Percentiles rank a stretch among this genome's conserved stretches.
phyloP scores from a whole-genome alignment of 2,329 filamentous ascomycete species.

The Aspergillus quadrilineatus region DNA sequence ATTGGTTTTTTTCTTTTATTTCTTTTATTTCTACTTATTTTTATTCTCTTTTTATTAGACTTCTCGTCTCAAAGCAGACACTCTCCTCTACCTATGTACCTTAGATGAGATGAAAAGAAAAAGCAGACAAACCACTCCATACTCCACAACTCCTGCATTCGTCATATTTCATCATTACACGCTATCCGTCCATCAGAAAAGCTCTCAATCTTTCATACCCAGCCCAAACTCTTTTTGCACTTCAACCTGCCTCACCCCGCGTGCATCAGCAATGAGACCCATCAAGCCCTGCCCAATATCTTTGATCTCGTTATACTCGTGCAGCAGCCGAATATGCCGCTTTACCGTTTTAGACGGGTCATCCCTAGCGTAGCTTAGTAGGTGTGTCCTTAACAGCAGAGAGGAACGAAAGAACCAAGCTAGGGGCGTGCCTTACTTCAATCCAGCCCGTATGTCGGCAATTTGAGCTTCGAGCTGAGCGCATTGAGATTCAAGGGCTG shows the following conservation, averaged over 20 bases:
- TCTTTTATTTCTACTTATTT: neutral
- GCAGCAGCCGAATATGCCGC: conserved; percentile 63
- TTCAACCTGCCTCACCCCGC: conserved; percentile 54
- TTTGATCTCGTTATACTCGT: conserved; percentile 70
- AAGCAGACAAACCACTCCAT: neutral
- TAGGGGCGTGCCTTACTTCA: conserved; percentile 31
- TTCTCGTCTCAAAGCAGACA: neutral
- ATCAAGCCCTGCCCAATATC: conserved; percentile 66
- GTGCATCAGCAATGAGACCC: conserved; percentile 65
- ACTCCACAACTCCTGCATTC: neutral
- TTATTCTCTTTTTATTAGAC: neutral
- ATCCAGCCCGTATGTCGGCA: conserved; percentile 32
- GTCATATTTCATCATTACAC: neutral
- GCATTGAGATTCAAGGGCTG: conserved; percentile 50
- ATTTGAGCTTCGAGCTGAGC: conserved; percentile 37
- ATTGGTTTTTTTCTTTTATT: neutral
- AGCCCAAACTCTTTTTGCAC: conserved; percentile 44
- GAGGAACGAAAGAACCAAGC: neutral
- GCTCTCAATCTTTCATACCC: conserved; percentile 35
- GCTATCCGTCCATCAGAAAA: neutral
- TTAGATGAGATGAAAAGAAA: neutral
- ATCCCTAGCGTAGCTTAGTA: conserved; percentile 19
- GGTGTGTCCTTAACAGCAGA: neutral
- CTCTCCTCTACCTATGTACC: conserved; percentile 5
- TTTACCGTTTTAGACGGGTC: conserved; percentile 57